Evolutionary conservation across 345 rosid species (phyloP), one percentile per base, ranked within the genome.

Genomic region (Aurinia saxatilis): DNA sequence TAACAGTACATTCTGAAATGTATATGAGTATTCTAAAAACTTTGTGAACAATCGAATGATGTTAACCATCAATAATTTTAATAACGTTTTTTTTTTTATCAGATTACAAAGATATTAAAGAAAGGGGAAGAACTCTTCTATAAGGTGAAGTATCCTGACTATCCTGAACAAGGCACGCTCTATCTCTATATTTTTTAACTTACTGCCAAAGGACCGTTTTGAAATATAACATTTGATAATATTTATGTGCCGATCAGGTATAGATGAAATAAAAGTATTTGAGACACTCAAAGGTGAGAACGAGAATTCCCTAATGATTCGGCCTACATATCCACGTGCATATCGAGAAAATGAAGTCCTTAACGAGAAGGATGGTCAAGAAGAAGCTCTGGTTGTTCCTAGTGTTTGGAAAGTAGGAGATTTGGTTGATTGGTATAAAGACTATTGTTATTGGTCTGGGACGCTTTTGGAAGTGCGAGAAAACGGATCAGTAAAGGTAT

Each of bases 391-490:
- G 49, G 41, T 69, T 52, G 62, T 69, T 53, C 35, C 7, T 29
- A 42, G 25, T 44, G 0, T 5, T 45, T 61, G 57, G 57, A 69
- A 53, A 30, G 73, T 52, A 3, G 73, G 73, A n/a, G 73, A 69
- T 55, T 27, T 69, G 25, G 73, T 68, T 0, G 73, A 69, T 11
- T 69, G 73, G 73, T 69, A 56, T 35, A 37, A 5, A 35, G 67
- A 45, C 18, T 7, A 36, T 27, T 60, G 73, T 31, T 53, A 16
- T 45, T 69, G 73, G 73, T 44, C 35, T 18, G 73, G 62, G 17
- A 69, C 25, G 11, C 17, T 69, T 45, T n/a, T 10, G 1, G 42
- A 69, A 53, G 62, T 61, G 16, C 29, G 6, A 35, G 67, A 52
- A 25, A 27, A 44, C 7, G 49, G 37, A n/a, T 14, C 46, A 3